Conservation (phyloP, 257 asterid genomes). For the Solanum sitiens region DNA sequence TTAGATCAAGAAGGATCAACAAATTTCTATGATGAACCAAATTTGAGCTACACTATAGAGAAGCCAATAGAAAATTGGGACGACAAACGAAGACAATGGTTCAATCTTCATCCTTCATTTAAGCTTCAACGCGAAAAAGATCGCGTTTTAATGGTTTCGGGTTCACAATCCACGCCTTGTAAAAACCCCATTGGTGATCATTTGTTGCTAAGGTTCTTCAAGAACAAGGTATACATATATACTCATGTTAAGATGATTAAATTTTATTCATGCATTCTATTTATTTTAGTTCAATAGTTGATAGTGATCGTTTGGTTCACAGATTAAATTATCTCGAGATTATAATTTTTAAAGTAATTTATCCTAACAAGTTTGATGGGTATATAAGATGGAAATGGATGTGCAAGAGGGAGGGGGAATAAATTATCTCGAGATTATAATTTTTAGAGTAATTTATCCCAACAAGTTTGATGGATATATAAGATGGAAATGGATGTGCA, state of each 20-base stretch:
- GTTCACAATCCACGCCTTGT: constrained; percentile 16
- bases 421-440: background rate
- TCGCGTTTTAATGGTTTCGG: constrained; percentile 5
- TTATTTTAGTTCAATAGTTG: background rate
- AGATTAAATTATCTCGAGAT: background rate
- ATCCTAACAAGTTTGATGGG: too few species aligned
- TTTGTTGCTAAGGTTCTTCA: background rate
- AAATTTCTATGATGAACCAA: constrained; percentile 68
- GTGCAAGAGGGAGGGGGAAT: too few species aligned
- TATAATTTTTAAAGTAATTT: background rate
- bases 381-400: too few species aligned
- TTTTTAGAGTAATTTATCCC: background rate
- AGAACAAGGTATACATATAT: background rate
- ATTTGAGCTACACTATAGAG: constrained; percentile 48
- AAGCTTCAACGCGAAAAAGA: background rate
- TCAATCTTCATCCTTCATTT: background rate
- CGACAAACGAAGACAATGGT: constrained; percentile 5
- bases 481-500: too few species aligned
- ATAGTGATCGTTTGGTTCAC: background rate
- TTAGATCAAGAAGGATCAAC: constrained; percentile 28
- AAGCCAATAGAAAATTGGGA: constrained; percentile 2
- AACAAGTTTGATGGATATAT: too few species aligned
- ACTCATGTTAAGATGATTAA: background rate
- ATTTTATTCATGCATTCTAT: background rate
- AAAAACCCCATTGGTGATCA: constrained; percentile 10